Evolutionary conservation across 192 early-diverging fungal genomes (phyloP), one percentile per base, ranked within the genome.

Genomic region (Coemansia sp.): DNA sequence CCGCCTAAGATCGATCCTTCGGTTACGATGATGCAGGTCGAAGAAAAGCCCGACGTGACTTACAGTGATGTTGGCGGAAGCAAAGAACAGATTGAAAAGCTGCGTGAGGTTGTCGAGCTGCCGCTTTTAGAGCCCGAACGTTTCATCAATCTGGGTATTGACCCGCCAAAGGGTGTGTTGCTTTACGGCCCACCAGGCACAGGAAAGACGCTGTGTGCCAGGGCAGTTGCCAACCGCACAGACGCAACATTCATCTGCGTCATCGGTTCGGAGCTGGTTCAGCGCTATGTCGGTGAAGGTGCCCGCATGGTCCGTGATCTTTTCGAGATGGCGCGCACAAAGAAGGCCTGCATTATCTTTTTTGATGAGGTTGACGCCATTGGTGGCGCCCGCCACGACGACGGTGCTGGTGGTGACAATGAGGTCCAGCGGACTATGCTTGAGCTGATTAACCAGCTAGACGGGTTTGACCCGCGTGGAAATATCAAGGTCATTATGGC

Each of bases 401-500:
- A 99, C 74, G 97, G 97, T 42, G 89, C 95, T 45, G 97, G 97
- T 66, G 96, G 95, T 43, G 97, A 99, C 80, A 98, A 99, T 66
- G 97, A 99, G 75, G 97, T 99, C 17, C 97, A 99, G 73, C 86
- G 97, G 62, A 99, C 97, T 12, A 99, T 99, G 97, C 81, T 99
- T 67, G 97, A 99, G 82, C 79, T 99, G 46, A 99, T 99, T 64
- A 99, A 98, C 80, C 97, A 99, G 74, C 80, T 99, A 15, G 97
- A 99, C 62, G 97, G 97, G 39, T 99, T 99, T 71, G 97, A 99
- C 68, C 92, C 97, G 23, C 89, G 97, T 59, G 97, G 97, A 41
- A 99, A 99, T 69, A 99, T 99, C 81, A 99, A 99, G 72, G 95
- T 98, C 10, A 81, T 99, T 40, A 99, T 99, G 97, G 97, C 97